phyloP scores from a whole-genome alignment of 2,329 filamentous ascomycete species.

The Aspergillus terreus region DNA sequence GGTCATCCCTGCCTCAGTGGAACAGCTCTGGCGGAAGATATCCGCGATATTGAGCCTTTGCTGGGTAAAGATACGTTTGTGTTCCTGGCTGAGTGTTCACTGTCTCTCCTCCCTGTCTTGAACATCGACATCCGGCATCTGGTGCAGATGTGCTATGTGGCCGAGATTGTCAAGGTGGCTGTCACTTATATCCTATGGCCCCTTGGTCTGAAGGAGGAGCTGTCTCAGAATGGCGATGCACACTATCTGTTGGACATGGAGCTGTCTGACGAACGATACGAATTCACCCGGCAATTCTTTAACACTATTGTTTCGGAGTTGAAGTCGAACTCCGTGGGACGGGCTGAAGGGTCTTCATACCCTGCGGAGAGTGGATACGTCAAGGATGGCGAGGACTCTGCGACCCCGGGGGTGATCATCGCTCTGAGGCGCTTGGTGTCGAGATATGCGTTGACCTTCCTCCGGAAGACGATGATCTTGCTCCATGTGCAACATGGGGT shows the following conservation, averaged over 20 bases:
- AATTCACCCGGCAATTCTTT: slow-evolving; percentile 34
- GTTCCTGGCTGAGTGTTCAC: slow-evolving; percentile 75
- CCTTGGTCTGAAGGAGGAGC: slow-evolving; percentile 32
- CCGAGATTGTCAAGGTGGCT: slow-evolving; percentile 82
- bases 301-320: slow-evolving; percentile 36
- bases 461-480: slow-evolving; percentile 79
- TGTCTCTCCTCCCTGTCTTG: slow-evolving; percentile 65
- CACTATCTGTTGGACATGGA: slow-evolving; percentile 22
- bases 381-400: slow-evolving; percentile 34
- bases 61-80: slow-evolving; percentile 38
- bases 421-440: slow-evolving; percentile 49
- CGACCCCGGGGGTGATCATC: slow-evolving; percentile 29
- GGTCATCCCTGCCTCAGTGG: slow-evolving; percentile 44
- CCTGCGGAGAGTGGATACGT: slow-evolving; percentile 36
- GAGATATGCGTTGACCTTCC: slow-evolving; percentile 83
- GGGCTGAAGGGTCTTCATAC: slow-evolving; percentile 31
- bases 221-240: slow-evolving; percentile 26
- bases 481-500: slow-evolving; percentile 86
- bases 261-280: slow-evolving; percentile 26
- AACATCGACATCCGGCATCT: slow-evolving; percentile 73
- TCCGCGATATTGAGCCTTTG: slow-evolving; percentile 38
- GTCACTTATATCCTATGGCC: slow-evolving; percentile 49
- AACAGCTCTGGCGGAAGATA: slow-evolving; percentile 30
- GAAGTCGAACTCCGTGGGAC: slow-evolving; percentile 33
- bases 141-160: slow-evolving; percentile 80